phyloP scores from a whole-genome alignment of 192 early-diverging fungal genomes.

The Chytriomyces confervae region DNA sequence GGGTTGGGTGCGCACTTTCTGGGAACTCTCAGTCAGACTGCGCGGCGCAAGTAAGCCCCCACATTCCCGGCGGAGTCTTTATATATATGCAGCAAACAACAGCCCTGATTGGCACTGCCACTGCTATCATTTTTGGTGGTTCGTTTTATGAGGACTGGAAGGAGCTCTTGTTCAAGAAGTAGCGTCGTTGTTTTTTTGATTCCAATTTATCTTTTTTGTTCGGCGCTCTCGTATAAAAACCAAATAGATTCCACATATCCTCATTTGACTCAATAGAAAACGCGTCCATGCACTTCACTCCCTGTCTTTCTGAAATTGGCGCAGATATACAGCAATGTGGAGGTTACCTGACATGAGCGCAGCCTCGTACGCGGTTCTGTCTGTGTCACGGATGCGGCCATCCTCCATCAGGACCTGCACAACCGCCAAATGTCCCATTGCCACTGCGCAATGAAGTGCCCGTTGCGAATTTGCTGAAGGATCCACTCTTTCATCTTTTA shows the following conservation, averaged over 20 bases:
- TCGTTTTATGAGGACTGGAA: constrained; percentile 13
- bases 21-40: neutral
- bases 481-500: constrained; percentile 35
- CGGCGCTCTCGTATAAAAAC: no score
- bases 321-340: neutral
- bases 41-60: neutral
- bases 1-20: constrained; percentile 7
- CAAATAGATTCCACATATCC: no score
- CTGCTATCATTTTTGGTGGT: constrained; percentile 7
- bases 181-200: neutral
- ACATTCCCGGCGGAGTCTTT: neutral
- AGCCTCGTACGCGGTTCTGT: neutral
- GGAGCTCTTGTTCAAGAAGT: constrained; percentile 6
- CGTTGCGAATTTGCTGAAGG: neutral
- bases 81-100: neutral
- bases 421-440: constrained; percentile 17
- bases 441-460: neutral
- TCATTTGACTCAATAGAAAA: no score
- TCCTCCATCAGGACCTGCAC: constrained; percentile 10
- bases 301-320: neutral
- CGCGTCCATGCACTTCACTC: neutral
- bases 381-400: neutral
- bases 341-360: neutral
- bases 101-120: neutral
- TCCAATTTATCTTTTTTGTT: no score